Conservation (phyloP, 495 filamentous ascomycete species). For the Rostrohypoxylon terebratum region DNA sequence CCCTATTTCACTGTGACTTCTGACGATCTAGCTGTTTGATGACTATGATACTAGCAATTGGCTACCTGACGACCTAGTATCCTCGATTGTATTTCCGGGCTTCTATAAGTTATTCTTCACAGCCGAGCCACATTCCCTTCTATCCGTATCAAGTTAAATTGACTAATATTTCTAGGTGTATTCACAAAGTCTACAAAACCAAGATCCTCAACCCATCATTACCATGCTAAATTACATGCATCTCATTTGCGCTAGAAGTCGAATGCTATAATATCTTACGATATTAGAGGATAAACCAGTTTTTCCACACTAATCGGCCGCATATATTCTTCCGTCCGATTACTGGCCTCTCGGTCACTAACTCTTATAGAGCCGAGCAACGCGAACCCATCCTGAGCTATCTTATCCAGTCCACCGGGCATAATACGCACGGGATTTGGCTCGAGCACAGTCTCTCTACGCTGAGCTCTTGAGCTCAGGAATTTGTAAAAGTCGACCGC, state of each 20-base stretch:
- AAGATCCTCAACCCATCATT: too few relatives aligned
- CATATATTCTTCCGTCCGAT: constrained; percentile 54
- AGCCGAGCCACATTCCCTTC: too few relatives aligned
- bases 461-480: constrained; percentile 28
- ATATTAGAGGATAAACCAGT: constrained; percentile 10
- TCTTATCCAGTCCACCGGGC: constrained; percentile 55
- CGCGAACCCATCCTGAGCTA: constrained; percentile 53
- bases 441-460: constrained; percentile 32
- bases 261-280: not conserved
- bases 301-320: constrained; percentile 38
- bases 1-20: not conserved
- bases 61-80: not conserved
- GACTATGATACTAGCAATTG: not conserved
- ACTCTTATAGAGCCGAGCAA: constrained; percentile 50
- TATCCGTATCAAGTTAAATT: too few relatives aligned
- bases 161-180: too few relatives aligned
- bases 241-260: too few relatives aligned
- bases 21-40: not conserved
- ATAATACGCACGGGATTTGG: constrained; percentile 53
- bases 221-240: too few relatives aligned
- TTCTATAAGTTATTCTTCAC: too few relatives aligned
- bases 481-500: constrained; percentile 53
- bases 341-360: constrained; percentile 8
- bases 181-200: too few relatives aligned
- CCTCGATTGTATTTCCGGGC: too few relatives aligned